A percentile compares a stretch with the other conserved stretches of the same genome.
phyloP scores from a whole-genome alignment of 1,284 basidiomycete genomes.

The Cryptococcus floricola region DNA sequence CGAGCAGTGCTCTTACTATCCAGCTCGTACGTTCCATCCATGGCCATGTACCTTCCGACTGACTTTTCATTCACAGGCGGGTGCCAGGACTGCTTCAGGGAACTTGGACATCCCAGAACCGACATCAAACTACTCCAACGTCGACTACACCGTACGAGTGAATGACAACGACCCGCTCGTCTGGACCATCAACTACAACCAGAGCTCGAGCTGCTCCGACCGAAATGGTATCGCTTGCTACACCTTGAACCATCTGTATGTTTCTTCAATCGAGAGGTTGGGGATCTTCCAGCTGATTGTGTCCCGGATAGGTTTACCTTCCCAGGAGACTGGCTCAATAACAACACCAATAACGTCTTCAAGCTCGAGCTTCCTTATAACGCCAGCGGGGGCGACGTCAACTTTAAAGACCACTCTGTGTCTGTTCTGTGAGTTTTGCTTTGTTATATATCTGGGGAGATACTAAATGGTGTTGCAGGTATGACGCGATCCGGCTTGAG shows the following conservation, averaged over 20 bases:
- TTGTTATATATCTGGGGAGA: not conserved
- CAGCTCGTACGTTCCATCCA: not conserved
- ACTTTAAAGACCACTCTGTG: conserved; percentile 10
- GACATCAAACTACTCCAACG: conserved; percentile 6
- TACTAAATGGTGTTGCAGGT: not conserved
- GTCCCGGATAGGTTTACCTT: conserved; percentile 8
- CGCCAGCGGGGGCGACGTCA: conserved; percentile 11
- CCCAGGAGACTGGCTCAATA: conserved; percentile 15
- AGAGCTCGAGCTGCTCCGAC: conserved; percentile 16
- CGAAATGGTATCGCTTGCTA: conserved; percentile 20
- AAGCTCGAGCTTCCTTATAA: conserved; percentile 20
- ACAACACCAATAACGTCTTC: conserved; percentile 15
- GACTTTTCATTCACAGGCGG: not conserved
- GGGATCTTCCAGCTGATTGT: not conserved
- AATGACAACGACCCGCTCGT: conserved; percentile 13
- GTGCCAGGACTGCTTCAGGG: conserved; percentile 14
- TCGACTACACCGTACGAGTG: conserved; percentile 12
- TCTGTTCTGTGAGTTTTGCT: conserved; percentile 5
- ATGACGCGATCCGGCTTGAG: conserved; percentile 4
- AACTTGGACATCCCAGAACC: conserved; percentile 19
- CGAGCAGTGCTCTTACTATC: conserved; percentile 1
- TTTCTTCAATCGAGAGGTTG: not conserved
- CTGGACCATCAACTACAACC: conserved; percentile 19
- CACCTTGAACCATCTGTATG: conserved; percentile 11
- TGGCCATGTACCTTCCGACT: not conserved